A percentile compares a stretch with the other conserved stretches of the same genome.
phyloP scores from a whole-genome alignment of 257 asterid genomes.

The Penstemon newberryi region DNA sequence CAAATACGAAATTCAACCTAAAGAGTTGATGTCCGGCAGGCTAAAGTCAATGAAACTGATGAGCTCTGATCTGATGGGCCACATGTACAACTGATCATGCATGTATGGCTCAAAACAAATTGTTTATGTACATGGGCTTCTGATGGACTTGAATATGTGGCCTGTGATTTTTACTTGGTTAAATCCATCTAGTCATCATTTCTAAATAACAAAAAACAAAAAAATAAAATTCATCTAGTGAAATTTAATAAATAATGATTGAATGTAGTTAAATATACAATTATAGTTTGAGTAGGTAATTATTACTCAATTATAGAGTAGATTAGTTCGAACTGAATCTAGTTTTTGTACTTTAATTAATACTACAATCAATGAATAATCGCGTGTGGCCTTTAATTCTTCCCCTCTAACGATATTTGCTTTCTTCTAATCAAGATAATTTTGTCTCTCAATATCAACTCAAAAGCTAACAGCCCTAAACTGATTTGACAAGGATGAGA shows the following conservation, averaged over 20 bases:
- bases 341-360: too few species aligned
- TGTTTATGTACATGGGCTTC: slow-evolving; percentile 21
- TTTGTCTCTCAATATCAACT: background rate
- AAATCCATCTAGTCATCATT: background rate
- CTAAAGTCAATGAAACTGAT: slow-evolving; percentile 10
- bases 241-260: too few species aligned
- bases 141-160: slow-evolving; percentile 1
- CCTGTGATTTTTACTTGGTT: background rate
- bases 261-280: too few species aligned
- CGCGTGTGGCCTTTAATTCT: too few species aligned
- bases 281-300: too few species aligned
- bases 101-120: slow-evolving; percentile 9
- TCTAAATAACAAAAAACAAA: too few species aligned
- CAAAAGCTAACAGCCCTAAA: background rate
- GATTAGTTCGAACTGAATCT: too few species aligned
- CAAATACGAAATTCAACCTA: too few species aligned
- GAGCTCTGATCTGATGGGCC: slow-evolving; percentile 14
- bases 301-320: too few species aligned
- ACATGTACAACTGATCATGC: background rate
- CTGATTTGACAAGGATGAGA: background rate
- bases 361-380: too few species aligned
- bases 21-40: background rate
- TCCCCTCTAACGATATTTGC: background rate
- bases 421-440: background rate
- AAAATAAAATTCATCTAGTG: too few species aligned